phyloP scores from a whole-genome alignment of 1,284 basidiomycete genomes.

The Boletus smithii region DNA sequence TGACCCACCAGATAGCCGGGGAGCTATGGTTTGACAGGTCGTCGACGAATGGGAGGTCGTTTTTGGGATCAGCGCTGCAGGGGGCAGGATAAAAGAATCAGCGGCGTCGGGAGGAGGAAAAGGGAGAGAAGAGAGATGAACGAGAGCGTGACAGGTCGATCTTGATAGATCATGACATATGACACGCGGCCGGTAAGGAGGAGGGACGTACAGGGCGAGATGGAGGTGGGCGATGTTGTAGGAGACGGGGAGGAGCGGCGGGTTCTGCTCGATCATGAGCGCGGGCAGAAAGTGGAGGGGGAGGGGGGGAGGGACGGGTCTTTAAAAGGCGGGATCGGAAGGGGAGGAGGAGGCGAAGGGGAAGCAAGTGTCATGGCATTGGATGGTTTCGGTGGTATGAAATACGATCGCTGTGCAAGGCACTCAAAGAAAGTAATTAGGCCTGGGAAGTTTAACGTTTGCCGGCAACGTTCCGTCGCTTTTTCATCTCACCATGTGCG shows the following conservation, averaged over 20 bases:
- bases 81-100: slow-evolving; percentile 13
- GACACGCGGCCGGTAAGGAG: slow-evolving; percentile 21
- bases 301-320: slow-evolving; percentile 15
- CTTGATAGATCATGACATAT: slow-evolving; percentile 30
- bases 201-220: slow-evolving; percentile 50
- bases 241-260: slow-evolving; percentile 40
- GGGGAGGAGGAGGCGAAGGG: slow-evolving; percentile 15
- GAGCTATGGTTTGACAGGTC: slow-evolving; percentile 49
- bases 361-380: no score
- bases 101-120: not conserved
- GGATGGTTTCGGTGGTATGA: no score
- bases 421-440: slow-evolving; percentile 33
- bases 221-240: slow-evolving; percentile 65
- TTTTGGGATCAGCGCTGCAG: slow-evolving; percentile 40
- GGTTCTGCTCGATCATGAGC: slow-evolving; percentile 44
- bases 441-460: slow-evolving; percentile 36
- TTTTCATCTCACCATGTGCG: slow-evolving; percentile 30
- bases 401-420: slow-evolving; percentile 37
- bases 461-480: slow-evolving; percentile 31
- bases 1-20: slow-evolving; percentile 48
- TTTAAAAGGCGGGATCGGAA: slow-evolving; percentile 19
- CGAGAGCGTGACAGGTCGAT: slow-evolving; percentile 26
- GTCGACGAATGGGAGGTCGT: slow-evolving; percentile 38
- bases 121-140: slow-evolving; percentile 1
- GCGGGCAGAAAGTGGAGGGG: slow-evolving; percentile 12